These are phyloP conservation scores for Circinella umbellata DNA, from an alignment of 371 early-diverging fungal genomes.

Conservation along the genomic window DNA sequence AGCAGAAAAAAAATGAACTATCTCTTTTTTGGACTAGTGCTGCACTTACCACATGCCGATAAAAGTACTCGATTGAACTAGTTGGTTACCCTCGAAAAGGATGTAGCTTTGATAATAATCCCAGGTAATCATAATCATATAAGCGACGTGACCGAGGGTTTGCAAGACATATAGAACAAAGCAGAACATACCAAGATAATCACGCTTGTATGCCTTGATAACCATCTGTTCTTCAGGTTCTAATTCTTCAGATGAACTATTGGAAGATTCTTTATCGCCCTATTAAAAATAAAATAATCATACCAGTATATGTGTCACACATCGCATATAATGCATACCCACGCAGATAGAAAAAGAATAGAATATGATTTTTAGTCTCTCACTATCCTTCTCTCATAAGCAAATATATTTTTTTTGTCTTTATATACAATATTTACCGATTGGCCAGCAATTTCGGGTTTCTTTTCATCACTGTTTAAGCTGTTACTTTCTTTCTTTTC, in stretches of 20 bases:
- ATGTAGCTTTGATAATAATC: slow-evolving; percentile 46
- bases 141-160: slow-evolving; percentile 46
- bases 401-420: too few relatives aligned
- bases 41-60: slow-evolving; percentile 56
- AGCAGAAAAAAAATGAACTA: not conserved
- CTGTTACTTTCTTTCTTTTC: not conserved
- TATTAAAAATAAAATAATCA: not conserved
- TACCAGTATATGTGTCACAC: not conserved
- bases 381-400: not conserved
- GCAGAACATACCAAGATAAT: slow-evolving; percentile 32
- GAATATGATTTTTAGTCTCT: not conserved
- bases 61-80: slow-evolving; percentile 48
- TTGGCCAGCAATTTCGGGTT: slow-evolving; percentile 1
- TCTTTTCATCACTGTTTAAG: not conserved
- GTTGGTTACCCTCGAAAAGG: slow-evolving; percentile 35
- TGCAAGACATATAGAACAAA: slow-evolving; percentile 33
- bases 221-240: slow-evolving; percentile 38
- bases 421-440: not conserved
- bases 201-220: slow-evolving; percentile 46
- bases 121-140: slow-evolving; percentile 39
- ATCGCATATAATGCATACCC: too few relatives aligned
- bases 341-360: not conserved
- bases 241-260: slow-evolving; percentile 2
- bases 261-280: slow-evolving; percentile 12
- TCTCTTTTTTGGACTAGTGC: not conserved